phyloP scores from a whole-genome alignment of 495 filamentous ascomycete genomes.

The Penicillium tannophilum region DNA sequence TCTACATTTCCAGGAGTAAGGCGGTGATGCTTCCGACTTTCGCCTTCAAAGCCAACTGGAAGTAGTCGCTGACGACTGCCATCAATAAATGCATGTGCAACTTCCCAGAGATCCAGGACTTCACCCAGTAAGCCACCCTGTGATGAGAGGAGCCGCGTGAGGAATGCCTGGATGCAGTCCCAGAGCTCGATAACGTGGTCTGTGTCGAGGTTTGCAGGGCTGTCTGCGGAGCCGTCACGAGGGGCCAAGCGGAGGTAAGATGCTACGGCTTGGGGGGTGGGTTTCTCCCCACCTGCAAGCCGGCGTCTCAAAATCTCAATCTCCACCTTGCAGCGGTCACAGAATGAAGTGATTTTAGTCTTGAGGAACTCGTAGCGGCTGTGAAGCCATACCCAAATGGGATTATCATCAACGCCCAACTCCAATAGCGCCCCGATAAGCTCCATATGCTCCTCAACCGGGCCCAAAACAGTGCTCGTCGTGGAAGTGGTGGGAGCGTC shows the following conservation, averaged over 20 bases:
- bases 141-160: conserved; percentile 69
- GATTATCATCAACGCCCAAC: conserved; percentile 91
- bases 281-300: conserved; percentile 71
- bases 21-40: conserved; percentile 81
- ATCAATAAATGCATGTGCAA: conserved; percentile 84
- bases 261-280: conserved; percentile 66
- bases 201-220: conserved; percentile 64
- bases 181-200: conserved; percentile 82
- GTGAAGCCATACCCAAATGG: conserved; percentile 91
- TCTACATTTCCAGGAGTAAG: conserved; percentile 68
- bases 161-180: conserved; percentile 75
- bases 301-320: conserved; percentile 87
- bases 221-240: conserved; percentile 58
- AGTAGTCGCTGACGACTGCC: conserved; percentile 79
- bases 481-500: conserved; percentile 53
- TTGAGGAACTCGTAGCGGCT: conserved; percentile 88
- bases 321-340: conserved; percentile 82
- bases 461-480: conserved; percentile 40
- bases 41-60: conserved; percentile 81
- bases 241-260: conserved; percentile 71
- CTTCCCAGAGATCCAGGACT: conserved; percentile 91
- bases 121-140: conserved; percentile 82
- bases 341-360: conserved; percentile 73
- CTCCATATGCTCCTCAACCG: conserved; percentile 83
- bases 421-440: conserved; percentile 85